Percentiles rank a stretch among this genome's conserved stretches.
Evolutionary conservation across 352 stramenopile species (phyloP).

Genomic region (Pythium aristosporum): DNA sequence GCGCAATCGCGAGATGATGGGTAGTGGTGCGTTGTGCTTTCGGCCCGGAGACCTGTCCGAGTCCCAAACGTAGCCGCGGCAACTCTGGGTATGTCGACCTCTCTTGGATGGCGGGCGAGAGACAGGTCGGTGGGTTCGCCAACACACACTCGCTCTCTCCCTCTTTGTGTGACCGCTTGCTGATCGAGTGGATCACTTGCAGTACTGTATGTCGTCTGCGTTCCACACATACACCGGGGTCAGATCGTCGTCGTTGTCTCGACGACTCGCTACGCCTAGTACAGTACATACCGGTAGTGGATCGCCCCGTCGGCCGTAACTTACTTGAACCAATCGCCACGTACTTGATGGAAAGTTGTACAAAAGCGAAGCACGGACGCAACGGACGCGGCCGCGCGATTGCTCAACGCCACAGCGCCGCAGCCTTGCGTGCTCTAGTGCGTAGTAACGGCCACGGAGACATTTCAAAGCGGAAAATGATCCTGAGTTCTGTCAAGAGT

Average conservation of each 20-base stretch:
- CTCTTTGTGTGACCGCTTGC: conserved; percentile 8
- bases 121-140: background rate
- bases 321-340: background rate
- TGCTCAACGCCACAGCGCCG: conserved; percentile 1
- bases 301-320: background rate
- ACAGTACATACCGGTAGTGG: too few relatives aligned
- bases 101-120: background rate
- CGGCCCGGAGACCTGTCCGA: too few relatives aligned
- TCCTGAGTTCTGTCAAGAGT: conserved; percentile 11
- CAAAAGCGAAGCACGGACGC: background rate
- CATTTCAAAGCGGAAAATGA: background rate
- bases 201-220: background rate
- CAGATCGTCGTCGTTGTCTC: background rate
- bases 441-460: conserved; percentile 5
- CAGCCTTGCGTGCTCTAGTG: background rate
- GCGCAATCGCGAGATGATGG: too few relatives aligned
- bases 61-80: too few relatives aligned
- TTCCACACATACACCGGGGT: background rate
- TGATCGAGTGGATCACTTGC: conserved; percentile 19
- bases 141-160: background rate
- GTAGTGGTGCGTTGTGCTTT: too few relatives aligned
- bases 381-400: background rate
- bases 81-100: too few relatives aligned
- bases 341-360: conserved; percentile 15
- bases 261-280: background rate